phyloP scores from a whole-genome alignment of 768 basidiomycete genomes.

The Boletus vermiculosoides region DNA sequence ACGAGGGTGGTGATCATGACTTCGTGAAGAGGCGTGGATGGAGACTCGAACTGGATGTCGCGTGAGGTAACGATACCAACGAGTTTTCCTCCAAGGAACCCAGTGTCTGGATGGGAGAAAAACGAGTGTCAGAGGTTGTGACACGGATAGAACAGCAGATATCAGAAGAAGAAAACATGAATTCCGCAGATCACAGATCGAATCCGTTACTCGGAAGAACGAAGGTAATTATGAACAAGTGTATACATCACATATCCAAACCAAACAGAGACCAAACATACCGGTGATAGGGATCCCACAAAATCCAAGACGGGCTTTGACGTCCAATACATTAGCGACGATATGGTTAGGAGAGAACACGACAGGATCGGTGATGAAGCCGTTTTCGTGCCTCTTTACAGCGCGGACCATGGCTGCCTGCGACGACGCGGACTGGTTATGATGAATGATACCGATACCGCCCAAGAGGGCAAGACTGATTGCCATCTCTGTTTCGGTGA shows the following conservation, averaged over 20 bases:
- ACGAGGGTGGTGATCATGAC: constrained; percentile 92
- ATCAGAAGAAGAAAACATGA: constrained; percentile 24
- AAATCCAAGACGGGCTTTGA: constrained; percentile 90
- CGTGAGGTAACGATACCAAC: constrained; percentile 96
- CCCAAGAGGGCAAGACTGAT: constrained; percentile 93
- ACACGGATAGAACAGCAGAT: not conserved
- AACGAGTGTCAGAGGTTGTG: constrained; percentile 20
- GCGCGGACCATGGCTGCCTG: constrained; percentile 98
- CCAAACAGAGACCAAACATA: constrained; percentile 42
- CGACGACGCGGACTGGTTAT: constrained; percentile 80
- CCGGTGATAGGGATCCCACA: constrained; percentile 98
- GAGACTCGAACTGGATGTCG: constrained; percentile 89
- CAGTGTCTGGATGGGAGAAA: constrained; percentile 61
- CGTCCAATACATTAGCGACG: constrained; percentile 88
- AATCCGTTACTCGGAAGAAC: constrained; percentile 82
- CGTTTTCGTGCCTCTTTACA: constrained; percentile 98
- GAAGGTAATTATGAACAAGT: constrained; percentile 65
- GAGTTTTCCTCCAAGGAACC: constrained; percentile 84
- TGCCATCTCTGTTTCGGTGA: constrained; percentile 94
- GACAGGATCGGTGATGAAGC: constrained; percentile 95
- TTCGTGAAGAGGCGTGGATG: constrained; percentile 60
- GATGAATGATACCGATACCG: constrained; percentile 97
- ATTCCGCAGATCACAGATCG: constrained; percentile 75
- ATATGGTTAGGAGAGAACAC: constrained; percentile 75
- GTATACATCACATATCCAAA: constrained; percentile 45